Base-by-base conservation (phyloP, 1,284 basidiomycete species). In the Cryptococcus maquisensis region DNA sequence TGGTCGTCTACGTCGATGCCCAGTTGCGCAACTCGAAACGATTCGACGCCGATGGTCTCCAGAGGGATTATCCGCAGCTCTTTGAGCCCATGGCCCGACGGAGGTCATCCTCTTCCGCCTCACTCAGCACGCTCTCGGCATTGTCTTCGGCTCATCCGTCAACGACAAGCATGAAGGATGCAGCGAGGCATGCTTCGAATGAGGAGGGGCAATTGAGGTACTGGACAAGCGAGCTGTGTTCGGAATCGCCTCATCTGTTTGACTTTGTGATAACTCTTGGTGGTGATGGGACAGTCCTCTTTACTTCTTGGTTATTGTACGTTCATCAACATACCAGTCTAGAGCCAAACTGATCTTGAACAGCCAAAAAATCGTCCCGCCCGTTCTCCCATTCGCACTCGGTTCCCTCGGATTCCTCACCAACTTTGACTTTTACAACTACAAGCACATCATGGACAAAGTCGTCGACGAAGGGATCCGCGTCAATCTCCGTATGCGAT, bases 181-280 rank as follows among this genome's bases (percentile, higher is more conserved):
- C 64, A 35, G 52, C 63, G 4, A 59, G 55, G 26, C 59, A 59
- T 40, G 51, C 45, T 23, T 36, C 47, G 53, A 68, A 54, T 48
- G 84, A 86, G 47, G 86, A 94, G 56, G 96, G 96, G 6, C 94
- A 98, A 72, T 79, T 99, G 48, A 82, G 96, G 45, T 99, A 95
- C 74, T 98, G 96, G 96, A 98, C 93, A 0, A 86, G 87, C 56
- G 89, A 90, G 50, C 96, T 99, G 93, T 99, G 96, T 77, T 88
- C 84, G 55, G 82, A 83, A 52, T 88, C 84, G 55, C 88, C 96
- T 1, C 89, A 98, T 70, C 81, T 98, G 8, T 98, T 99, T 69
- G 96, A 99, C 76, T 96, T 99, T 72, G 96, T 98, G 57, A 82
- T 98, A 49, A 98, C 96, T 24, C 86, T 96, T 56, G 96, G 96